Base-by-base conservation (phyloP, 2,329 filamentous ascomycete genomes). In the Scedosporium aurantiacum region DNA sequence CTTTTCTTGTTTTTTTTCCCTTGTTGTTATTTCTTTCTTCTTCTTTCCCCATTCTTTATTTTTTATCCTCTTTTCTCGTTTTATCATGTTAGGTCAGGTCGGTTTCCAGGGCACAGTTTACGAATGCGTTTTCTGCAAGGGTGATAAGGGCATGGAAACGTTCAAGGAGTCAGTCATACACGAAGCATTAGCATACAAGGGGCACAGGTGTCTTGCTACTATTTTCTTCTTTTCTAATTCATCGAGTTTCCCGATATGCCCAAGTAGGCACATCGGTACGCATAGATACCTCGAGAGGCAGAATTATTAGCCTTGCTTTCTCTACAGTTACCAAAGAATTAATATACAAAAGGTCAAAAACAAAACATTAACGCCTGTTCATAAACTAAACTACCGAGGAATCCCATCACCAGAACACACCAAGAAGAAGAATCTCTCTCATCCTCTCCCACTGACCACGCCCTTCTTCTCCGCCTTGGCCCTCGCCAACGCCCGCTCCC, bases 381-480 rank as follows among this genome's bases (percentile, higher is more conserved):
- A 18, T 47, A 37, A 37, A 37, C 32, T 4, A 37, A 37, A 12
- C 32, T 37, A 14, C 32, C 32, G 7, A 37, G 2, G 32, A 37
- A 37, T 12, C 32, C 32, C 4, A 37, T 37, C 8, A 10, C 32
- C 7, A 5, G 8, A 37, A 10, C 25, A 27, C 25, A n/a, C 25
- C 25, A 37, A 32, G 43, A n/a, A 45, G n/a, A n/a, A n/a, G n/a
- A n/a, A 5, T 2, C 16, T 12, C 43, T 10, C 18, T 47, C 23
- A 54, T 23, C 23, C 50, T 23, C 23, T 23, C 50, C 12, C 23
- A 18, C 23, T 27, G 6, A 25, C 50, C 50, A 18, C 12, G 3
- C 50, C 54, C 54, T 12, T 63, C 54, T 37, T 57, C 27, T 57
- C 54, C 54, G 54, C 54, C 54, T 57, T 57, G 25, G 54, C 54